Evolutionary conservation across 345 rosid species (phyloP).

Genomic region (Microcos paniculata): DNA sequence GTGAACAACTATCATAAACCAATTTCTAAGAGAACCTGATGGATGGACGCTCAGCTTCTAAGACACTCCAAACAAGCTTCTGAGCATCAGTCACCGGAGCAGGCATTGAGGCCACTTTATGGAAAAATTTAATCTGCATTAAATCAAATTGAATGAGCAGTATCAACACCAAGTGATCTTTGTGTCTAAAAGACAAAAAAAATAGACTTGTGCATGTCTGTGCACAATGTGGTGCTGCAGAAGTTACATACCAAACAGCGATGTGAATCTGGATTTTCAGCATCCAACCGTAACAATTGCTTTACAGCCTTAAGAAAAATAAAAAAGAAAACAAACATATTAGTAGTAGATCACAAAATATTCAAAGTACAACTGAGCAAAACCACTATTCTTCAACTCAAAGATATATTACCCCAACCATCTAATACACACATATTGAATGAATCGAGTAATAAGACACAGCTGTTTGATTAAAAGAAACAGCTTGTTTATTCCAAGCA

Average conservation of each 20-base stretch:
- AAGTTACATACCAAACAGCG: slow-evolving; percentile 69
- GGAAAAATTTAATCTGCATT: slow-evolving; percentile 83
- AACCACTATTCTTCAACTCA: slow-evolving; percentile 9
- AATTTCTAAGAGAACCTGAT: slow-evolving; percentile 56
- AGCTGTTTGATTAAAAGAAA: neutral
- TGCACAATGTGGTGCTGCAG: neutral
- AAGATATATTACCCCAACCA: neutral
- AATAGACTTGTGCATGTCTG: neutral
- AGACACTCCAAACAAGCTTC: slow-evolving; percentile 84
- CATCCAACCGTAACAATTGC: slow-evolving; percentile 78
- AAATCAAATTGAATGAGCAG: slow-evolving; percentile 11
- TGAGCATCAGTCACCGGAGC: slow-evolving; percentile 66
- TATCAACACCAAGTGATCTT: neutral
- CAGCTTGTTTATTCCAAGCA: neutral
- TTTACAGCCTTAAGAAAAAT: slow-evolving; percentile 65
- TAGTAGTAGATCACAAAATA: neutral
- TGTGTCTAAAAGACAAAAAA: neutral
- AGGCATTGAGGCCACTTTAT: slow-evolving; percentile 57
- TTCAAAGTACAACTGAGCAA: neutral
- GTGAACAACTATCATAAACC: neutral
- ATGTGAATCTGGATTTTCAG: slow-evolving; percentile 88
- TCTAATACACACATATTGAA: neutral
- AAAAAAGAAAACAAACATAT: neutral
- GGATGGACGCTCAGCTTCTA: slow-evolving; percentile 85
- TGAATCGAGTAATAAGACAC: neutral